Conservation (phyloP, 1,284 basidiomycete genomes). For the Apiotrichum montevideense region DNA sequence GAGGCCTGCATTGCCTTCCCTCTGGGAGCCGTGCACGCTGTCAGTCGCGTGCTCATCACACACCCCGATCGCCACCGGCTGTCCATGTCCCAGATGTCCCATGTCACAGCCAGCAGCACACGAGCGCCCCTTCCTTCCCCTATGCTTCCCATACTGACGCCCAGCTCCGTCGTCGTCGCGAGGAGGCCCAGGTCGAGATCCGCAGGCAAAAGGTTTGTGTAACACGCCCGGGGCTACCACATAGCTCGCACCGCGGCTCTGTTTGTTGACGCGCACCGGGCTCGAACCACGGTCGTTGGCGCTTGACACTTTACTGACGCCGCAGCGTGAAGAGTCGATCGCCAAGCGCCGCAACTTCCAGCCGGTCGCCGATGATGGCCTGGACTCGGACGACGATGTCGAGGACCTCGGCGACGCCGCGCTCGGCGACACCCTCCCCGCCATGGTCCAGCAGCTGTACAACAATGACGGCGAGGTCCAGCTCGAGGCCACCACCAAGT, state of each 20-base stretch:
- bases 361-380: conserved; percentile 53
- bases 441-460: conserved; percentile 88
- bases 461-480: conserved; percentile 86
- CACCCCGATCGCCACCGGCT: no score
- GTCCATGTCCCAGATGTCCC: no score
- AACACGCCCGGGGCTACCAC: neutral
- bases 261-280: neutral
- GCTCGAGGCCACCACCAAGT: conserved; percentile 88
- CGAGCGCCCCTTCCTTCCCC: no score
- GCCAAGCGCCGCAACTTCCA: conserved; percentile 91
- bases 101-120: no score
- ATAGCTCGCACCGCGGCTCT: neutral
- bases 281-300: neutral
- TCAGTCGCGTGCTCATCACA: no score
- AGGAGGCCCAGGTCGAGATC: conserved; percentile 97
- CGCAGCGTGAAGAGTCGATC: conserved; percentile 81
- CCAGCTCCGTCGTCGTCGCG: conserved; percentile 77
- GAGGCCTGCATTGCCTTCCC: no score
- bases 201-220: conserved; percentile 68
- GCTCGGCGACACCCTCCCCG: conserved; percentile 52
- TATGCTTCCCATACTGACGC: conserved; percentile 6
- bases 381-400: conserved; percentile 80
- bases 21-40: no score
- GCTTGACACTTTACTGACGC: conserved; percentile 50
- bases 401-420: conserved; percentile 50